These are phyloP conservation scores for Tuber brumale DNA, from an alignment of 495 filamentous ascomycete genomes.

Conservation along the genomic window DNA sequence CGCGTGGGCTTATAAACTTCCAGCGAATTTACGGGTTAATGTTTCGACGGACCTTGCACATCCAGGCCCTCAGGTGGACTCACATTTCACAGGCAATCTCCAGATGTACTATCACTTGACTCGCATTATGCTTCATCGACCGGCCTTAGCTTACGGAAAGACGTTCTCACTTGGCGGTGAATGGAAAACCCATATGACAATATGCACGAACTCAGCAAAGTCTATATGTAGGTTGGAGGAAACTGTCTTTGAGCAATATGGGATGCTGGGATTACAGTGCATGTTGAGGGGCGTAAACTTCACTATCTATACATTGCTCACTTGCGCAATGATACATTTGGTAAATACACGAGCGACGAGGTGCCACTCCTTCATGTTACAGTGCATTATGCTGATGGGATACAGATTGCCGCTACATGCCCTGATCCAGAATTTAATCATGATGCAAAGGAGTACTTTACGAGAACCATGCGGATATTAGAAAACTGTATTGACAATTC, in stretches of 20 bases:
- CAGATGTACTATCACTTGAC: slow-evolving; percentile 88
- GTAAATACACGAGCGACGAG: slow-evolving; percentile 50
- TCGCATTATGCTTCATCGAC: slow-evolving; percentile 81
- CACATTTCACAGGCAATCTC: slow-evolving; percentile 85
- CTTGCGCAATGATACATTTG: slow-evolving; percentile 90
- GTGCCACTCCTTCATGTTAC: neutral
- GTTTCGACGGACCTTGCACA: slow-evolving; percentile 73
- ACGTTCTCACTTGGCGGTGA: slow-evolving; percentile 63
- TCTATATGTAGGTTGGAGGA: slow-evolving; percentile 86
- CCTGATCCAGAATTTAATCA: slow-evolving; percentile 82
- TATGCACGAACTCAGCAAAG: slow-evolving; percentile 83
- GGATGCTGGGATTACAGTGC: slow-evolving; percentile 73
- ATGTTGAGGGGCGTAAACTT: slow-evolving; percentile 96
- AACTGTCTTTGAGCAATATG: slow-evolving; percentile 68
- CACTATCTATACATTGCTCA: slow-evolving; percentile 84
- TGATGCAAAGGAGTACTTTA: slow-evolving; percentile 85
- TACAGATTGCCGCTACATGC: slow-evolving; percentile 73
- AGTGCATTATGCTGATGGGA: slow-evolving; percentile 10
- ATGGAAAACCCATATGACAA: slow-evolving; percentile 81
- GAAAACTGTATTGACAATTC: slow-evolving; percentile 77
- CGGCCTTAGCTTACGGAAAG: slow-evolving; percentile 72
- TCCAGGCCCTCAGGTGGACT: slow-evolving; percentile 66
- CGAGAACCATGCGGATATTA: slow-evolving; percentile 88
- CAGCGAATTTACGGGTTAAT: slow-evolving; percentile 67
- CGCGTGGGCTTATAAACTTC: slow-evolving; percentile 70